phyloP scores from a whole-genome alignment of 2,329 filamentous ascomycete genomes.

The Magnaporthiopsis incrustans region DNA sequence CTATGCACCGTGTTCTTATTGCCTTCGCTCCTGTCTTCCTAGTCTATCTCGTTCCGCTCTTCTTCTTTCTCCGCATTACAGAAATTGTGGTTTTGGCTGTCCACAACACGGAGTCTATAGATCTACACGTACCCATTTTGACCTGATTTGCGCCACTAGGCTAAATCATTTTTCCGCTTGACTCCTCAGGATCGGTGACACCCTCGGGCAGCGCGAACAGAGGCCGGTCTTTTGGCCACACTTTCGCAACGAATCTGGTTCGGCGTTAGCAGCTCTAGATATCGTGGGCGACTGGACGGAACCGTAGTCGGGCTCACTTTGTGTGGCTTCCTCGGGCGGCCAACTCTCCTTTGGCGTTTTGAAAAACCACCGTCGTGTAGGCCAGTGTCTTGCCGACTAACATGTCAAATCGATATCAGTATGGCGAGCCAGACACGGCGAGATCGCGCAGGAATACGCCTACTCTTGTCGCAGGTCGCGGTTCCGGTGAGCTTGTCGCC shows the following conservation, averaged over 20 bases:
- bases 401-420: neutral
- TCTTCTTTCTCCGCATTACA: no score
- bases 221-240: slow-evolving; percentile 12
- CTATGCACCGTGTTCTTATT: no score
- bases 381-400: slow-evolving; percentile 57
- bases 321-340: slow-evolving; percentile 58
- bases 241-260: slow-evolving; percentile 18
- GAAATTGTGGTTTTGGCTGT: no score
- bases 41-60: no score
- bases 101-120: neutral
- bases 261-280: neutral
- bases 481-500: slow-evolving; percentile 49
- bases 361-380: slow-evolving; percentile 52
- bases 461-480: slow-evolving; percentile 56
- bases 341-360: slow-evolving; percentile 49
- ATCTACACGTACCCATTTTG: neutral
- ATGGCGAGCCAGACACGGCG: neutral
- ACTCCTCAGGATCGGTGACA: neutral
- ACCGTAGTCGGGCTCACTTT: slow-evolving; percentile 36
- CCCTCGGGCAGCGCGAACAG: slow-evolving; percentile 7
- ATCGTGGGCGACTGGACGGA: neutral
- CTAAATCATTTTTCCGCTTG: neutral
- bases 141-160: neutral
- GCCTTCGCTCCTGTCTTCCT: no score
- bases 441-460: slow-evolving; percentile 11